Conservation (phyloP, 106 monocot species). For the Ottelia alismoides region DNA sequence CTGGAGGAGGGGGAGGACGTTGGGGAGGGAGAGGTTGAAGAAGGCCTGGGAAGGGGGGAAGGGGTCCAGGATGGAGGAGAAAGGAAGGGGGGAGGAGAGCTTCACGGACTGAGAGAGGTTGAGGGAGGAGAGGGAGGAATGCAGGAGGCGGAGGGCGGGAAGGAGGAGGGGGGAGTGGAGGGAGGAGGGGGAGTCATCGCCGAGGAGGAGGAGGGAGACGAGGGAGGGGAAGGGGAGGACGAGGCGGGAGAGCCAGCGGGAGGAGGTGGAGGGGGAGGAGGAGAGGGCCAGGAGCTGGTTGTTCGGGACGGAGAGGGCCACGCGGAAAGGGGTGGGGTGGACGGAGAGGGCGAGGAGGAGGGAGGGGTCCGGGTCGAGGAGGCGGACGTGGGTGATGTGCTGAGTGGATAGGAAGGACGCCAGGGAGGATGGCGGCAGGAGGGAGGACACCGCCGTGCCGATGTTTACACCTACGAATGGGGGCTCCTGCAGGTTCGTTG, state of each 20-base stretch:
- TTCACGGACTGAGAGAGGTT: constrained; percentile 24
- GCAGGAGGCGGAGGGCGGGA: constrained; percentile 43
- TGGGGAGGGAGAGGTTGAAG: constrained; percentile 65
- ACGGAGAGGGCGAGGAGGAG: constrained; percentile 50
- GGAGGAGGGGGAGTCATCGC: constrained; percentile 42
- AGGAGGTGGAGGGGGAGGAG: constrained; percentile 39
- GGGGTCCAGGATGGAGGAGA: constrained; percentile 52
- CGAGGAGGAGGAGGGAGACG: constrained; percentile 50
- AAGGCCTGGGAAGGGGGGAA: constrained; percentile 88
- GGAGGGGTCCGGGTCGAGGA: constrained; percentile 40
- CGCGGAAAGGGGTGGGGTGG: constrained; percentile 30
- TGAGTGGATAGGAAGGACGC: constrained; percentile 37
- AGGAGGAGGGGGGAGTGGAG: constrained; percentile 49
- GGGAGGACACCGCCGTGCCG: constrained; percentile 40
- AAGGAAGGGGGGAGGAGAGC: constrained; percentile 60
- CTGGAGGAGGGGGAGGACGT: constrained; percentile 48
- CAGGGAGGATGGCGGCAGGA: constrained; percentile 32
- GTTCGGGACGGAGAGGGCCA: constrained; percentile 56
- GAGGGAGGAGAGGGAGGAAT: constrained; percentile 20
- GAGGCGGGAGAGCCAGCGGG: constrained; percentile 50
- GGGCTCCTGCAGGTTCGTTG: background rate
- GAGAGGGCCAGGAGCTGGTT: constrained; percentile 59
- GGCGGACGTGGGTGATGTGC: constrained; percentile 59
- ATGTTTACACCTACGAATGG: constrained; percentile 73
- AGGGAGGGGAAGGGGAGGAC: constrained; percentile 27